Evolutionary conservation across 2,329 filamentous ascomycete genomes (phyloP).

Genomic region (Aspergillus ochraceus): DNA sequence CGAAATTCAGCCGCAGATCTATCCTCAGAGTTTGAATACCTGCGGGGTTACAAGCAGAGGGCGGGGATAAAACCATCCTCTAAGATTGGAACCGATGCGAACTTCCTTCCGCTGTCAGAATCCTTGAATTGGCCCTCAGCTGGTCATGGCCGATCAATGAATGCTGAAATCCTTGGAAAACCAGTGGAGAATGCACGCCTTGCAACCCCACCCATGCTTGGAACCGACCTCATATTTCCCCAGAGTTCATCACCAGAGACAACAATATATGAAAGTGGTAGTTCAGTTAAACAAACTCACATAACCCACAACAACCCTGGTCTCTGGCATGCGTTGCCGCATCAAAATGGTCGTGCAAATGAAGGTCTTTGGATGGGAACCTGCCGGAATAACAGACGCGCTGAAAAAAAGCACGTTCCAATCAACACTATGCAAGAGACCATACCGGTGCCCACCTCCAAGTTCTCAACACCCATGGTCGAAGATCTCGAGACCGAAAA

Average conservation of each 20-base stretch:
- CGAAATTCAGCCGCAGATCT: slow-evolving; percentile 49
- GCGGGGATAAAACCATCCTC: slow-evolving; percentile 49
- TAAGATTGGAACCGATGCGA: slow-evolving; percentile 32
- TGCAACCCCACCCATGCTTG: slow-evolving; percentile 81
- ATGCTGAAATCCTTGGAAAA: slow-evolving; percentile 22
- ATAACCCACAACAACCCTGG: slow-evolving; percentile 54
- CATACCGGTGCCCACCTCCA: not conserved
- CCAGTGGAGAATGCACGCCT: slow-evolving; percentile 58
- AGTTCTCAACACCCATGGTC: not conserved
- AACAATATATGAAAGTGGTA: slow-evolving; percentile 79
- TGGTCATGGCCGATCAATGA: slow-evolving; percentile 7
- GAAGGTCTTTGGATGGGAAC: slow-evolving; percentile 46
- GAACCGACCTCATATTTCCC: slow-evolving; percentile 75
- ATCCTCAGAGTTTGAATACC: slow-evolving; percentile 74
- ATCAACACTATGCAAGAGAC: not conserved
- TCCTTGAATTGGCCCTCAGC: not conserved
- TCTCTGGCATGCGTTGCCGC: slow-evolving; percentile 72
- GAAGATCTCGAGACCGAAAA: not conserved
- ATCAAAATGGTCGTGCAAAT: slow-evolving; percentile 35
- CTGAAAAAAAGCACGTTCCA: slow-evolving; percentile 26
- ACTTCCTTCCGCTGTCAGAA: slow-evolving; percentile 25
- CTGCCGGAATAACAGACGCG: slow-evolving; percentile 29
- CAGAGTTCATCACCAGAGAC: slow-evolving; percentile 79
- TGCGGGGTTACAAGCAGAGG: slow-evolving; percentile 74
- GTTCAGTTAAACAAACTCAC: slow-evolving; percentile 56